These are phyloP conservation scores for Gynochthodes officinalis DNA, from an alignment of 257 asterid genomes.

Conservation along the genomic window DNA sequence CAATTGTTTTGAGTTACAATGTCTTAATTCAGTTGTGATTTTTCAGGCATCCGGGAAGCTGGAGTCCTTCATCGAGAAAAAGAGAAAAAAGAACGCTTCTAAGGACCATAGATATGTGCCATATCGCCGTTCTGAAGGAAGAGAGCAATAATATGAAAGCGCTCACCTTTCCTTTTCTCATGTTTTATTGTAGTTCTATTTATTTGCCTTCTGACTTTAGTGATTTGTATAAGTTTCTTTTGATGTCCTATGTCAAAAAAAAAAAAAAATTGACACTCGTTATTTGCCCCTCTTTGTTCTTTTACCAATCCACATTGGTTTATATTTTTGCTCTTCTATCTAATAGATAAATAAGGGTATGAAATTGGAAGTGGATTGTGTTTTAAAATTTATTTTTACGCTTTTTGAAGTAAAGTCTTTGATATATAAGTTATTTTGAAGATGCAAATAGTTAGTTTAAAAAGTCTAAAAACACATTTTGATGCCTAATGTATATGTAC, in stretches of 20 bases:
- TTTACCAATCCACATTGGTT: too few relatives aligned
- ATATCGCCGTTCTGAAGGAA: slow-evolving; percentile 58
- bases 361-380: not conserved
- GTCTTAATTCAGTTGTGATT: slow-evolving; percentile 2
- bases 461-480: too few relatives aligned
- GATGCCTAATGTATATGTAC: too few relatives aligned
- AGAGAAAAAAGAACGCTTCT: slow-evolving; percentile 76
- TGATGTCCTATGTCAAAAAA: not conserved
- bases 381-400: too few relatives aligned
- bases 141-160: not conserved
- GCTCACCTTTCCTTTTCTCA: too few relatives aligned
- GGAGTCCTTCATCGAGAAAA: slow-evolving; percentile 76
- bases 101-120: slow-evolving; percentile 89
- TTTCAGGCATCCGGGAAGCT: slow-evolving; percentile 75
- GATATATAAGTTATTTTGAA: not conserved
- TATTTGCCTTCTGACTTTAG: not conserved
- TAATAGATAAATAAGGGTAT: too few relatives aligned
- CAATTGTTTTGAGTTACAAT: not conserved
- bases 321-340: too few relatives aligned
- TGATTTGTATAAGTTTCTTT: not conserved
- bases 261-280: not conserved
- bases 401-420: too few relatives aligned
- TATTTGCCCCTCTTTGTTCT: too few relatives aligned
- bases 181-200: not conserved
- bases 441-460: too few relatives aligned